phyloP scores from a whole-genome alignment of 192 early-diverging fungal species.

The Umbelopsis sp. region DNA sequence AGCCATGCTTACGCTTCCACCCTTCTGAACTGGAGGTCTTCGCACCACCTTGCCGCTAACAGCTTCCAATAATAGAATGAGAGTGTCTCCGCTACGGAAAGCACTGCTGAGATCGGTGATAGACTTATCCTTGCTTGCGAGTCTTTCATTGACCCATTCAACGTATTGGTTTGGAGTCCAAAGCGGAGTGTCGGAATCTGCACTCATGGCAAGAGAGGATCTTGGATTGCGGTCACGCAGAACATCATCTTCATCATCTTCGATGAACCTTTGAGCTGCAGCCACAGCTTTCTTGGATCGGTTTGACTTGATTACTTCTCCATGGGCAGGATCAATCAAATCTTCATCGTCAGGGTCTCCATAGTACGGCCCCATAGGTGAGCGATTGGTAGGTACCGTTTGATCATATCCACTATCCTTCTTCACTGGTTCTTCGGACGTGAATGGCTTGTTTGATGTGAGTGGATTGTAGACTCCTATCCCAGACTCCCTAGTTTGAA shows the following conservation, averaged over 20 bases:
- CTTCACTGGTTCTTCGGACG: background rate
- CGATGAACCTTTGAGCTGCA: background rate
- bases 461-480: background rate
- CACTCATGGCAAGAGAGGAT: background rate
- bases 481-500: slow-evolving; percentile 1
- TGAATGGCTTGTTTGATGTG: background rate
- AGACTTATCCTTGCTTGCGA: slow-evolving; percentile 21
- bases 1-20: slow-evolving; percentile 32
- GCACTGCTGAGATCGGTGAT: slow-evolving; percentile 37
- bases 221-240: background rate
- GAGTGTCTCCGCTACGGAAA: slow-evolving; percentile 41
- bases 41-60: slow-evolving; percentile 43
- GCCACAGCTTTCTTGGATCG: slow-evolving; percentile 4
- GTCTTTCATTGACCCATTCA: slow-evolving; percentile 43
- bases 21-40: slow-evolving; percentile 37
- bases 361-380: slow-evolving; percentile 8
- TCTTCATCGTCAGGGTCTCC: slow-evolving; percentile 13
- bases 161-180: slow-evolving; percentile 44
- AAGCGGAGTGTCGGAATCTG: background rate
- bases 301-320: background rate
- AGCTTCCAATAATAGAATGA: slow-evolving; percentile 42
- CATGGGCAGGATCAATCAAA: slow-evolving; percentile 15
- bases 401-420: slow-evolving; percentile 17
- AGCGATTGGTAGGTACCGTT: background rate
- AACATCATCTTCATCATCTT: slow-evolving; percentile 7